Base-by-base conservation (phyloP, 2,329 filamentous ascomycete species). In the Aspergillus amoenus region DNA sequence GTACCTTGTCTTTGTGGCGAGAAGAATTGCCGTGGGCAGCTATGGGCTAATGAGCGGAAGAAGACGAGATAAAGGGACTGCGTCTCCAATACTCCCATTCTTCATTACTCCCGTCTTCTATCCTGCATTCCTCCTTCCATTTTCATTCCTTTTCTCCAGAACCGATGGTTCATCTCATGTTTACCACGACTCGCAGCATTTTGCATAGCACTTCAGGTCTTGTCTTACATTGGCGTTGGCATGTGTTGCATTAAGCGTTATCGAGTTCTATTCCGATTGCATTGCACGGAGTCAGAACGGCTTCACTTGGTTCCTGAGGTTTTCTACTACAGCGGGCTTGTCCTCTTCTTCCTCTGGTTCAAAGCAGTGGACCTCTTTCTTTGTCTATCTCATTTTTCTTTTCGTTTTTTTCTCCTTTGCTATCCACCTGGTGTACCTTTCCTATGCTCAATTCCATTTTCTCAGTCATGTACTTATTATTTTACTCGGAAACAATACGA, bases 1-100 rank as follows among this genome's bases (percentile, higher is more conserved):
- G 70, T 77, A 8, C 69, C 66, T 40, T 81, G 78, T 67, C 66
- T 77, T 2, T 81, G 78, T 50, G 77, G 77, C 0, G 76, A 75
- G 49, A 44, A 52, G 5, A 73, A 74, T 12, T 81, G 78, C 58
- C 74, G 78, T 12, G 73, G 75, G 1, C 74, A 77, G 21, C 62
- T 81, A 4, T 80, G 78, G 76, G 71, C 73, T 0, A 75, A 72
- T 54, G 64, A 69, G 22, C 66, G 73, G 37, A 61, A 61, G 13
- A 76, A 76, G 56, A 67, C 69, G 5, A 67, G 50, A 34, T 52
- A 37, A 30, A 30, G 9, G 27, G 9, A 11, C 11, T 4, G 27
- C 9, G 27, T 41, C 4, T 24, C 27, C 27, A 30, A 9, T 11
- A 30, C 8, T 18, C 30, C 12, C 34, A 42, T 40, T 41, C 21